These are phyloP conservation scores for Pestalotiopsis sp. DNA, from an alignment of 2,329 filamentous ascomycete genomes.

Conservation along the genomic window DNA sequence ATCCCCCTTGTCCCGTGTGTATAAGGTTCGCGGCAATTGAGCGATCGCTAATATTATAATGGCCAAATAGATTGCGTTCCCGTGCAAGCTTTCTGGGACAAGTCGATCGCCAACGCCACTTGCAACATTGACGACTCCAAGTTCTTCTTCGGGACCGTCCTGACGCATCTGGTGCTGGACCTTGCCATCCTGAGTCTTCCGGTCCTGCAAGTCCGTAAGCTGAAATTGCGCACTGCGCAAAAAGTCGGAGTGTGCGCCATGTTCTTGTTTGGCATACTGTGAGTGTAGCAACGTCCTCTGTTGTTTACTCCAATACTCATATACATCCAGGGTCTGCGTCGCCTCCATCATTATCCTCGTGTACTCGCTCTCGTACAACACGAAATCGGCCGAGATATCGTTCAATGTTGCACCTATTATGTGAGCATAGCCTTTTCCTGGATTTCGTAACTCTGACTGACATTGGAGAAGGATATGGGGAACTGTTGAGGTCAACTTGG, in stretches of 20 bases:
- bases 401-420: conserved; percentile 28
- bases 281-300: conserved; percentile 8
- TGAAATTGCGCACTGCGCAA: conserved; percentile 28
- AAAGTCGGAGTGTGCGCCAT: conserved; percentile 31
- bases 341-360: conserved; percentile 31
- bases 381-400: conserved; percentile 25
- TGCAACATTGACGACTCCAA: conserved; percentile 34
- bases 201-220: conserved; percentile 32
- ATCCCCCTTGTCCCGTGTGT: background rate
- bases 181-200: conserved; percentile 34
- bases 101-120: conserved; percentile 22
- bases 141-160: conserved; percentile 35
- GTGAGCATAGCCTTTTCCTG: background rate
- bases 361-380: conserved; percentile 24
- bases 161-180: conserved; percentile 35
- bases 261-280: conserved; percentile 33
- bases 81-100: conserved; percentile 35
- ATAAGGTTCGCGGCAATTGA: conserved; percentile 3
- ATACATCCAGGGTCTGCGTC: conserved; percentile 26
- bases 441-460: background rate
- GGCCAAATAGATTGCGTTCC: conserved; percentile 23
- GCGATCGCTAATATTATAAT: conserved; percentile 31
- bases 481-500: conserved; percentile 31
- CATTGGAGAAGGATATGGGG: conserved; percentile 24
- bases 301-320: background rate